Conservation (phyloP, 2,329 filamentous ascomycete genomes). For the Trichothecium roseum region DNA sequence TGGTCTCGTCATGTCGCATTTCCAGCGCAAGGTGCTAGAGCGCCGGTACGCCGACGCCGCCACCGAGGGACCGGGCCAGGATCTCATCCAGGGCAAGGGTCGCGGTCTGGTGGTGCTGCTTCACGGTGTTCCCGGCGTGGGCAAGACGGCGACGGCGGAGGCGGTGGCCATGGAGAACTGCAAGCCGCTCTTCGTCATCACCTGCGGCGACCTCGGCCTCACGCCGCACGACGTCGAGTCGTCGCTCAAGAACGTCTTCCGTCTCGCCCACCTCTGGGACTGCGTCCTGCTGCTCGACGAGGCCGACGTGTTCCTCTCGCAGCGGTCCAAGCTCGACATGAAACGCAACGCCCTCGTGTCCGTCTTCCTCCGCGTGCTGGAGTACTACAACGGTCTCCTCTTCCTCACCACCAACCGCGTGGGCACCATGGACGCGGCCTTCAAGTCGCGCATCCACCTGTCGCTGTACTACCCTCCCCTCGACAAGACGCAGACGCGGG, state of each 20-base stretch:
- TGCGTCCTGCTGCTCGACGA: constrained; percentile 26
- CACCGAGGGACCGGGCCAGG: constrained; percentile 19
- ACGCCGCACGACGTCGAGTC: constrained; percentile 28
- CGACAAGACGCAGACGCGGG: constrained; percentile 23
- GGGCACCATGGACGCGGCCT: constrained; percentile 36
- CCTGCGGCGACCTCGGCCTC: constrained; percentile 36
- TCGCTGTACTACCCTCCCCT: constrained; percentile 31
- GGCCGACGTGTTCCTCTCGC: constrained; percentile 22
- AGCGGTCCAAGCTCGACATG: constrained; percentile 18
- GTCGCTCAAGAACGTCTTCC: constrained; percentile 30
- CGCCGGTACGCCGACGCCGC: constrained; percentile 17
- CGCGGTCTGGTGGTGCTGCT: constrained; percentile 32
- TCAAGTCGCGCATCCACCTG: constrained; percentile 36
- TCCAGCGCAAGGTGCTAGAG: constrained; percentile 27
- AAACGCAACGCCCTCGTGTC: constrained; percentile 25
- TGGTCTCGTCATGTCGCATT: constrained; percentile 28
- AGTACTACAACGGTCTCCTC: constrained; percentile 36
- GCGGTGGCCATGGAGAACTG: constrained; percentile 27
- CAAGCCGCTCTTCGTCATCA: constrained; percentile 37
- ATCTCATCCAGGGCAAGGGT: constrained; percentile 34
- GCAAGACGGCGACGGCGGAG: constrained; percentile 37
- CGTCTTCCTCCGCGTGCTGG: constrained; percentile 33
- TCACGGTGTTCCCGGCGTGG: constrained; percentile 36
- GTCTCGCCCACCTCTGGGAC: constrained; percentile 27
- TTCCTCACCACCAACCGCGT: constrained; percentile 42